Conservation (phyloP, 164 flowering plant species). For the Liquidambar formosana region DNA sequence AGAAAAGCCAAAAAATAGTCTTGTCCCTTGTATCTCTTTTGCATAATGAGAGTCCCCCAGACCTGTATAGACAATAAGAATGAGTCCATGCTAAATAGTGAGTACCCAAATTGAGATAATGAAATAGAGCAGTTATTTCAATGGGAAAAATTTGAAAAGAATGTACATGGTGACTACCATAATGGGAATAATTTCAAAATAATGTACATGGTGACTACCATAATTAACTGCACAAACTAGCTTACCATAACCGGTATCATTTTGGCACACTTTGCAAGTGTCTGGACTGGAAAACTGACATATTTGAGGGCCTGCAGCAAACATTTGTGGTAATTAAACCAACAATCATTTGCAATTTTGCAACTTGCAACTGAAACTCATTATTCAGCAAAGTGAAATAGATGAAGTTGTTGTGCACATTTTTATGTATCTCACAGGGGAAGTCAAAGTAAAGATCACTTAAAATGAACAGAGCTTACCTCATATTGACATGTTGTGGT, state of each 20-base stretch:
- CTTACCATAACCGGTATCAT: conserved; percentile 99
- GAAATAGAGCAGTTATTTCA: not conserved
- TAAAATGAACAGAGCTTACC: conserved; percentile 39
- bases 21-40: conserved; percentile 70
- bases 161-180: not conserved
- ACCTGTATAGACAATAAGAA: conserved; percentile 46
- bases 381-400: not conserved
- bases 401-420: too few species aligned
- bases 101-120: not conserved
- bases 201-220: not conserved
- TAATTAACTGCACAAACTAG: conserved; percentile 13
- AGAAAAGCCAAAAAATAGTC: conserved; percentile 82
- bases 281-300: conserved; percentile 98
- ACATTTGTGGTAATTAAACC: conserved; percentile 1
- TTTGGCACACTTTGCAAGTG: conserved; percentile 97
- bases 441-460: not conserved
- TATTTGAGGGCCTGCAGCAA: conserved; percentile 91
- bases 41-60: conserved; percentile 95
- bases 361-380: not conserved
- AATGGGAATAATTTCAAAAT: not conserved
- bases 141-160: not conserved
- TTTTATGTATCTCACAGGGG: not conserved
- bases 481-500: conserved; percentile 99
- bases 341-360: not conserved
- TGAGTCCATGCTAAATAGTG: not conserved